Base-by-base conservation (phyloP, 177 flowering plant species). In the Vitis hybrid region DNA sequence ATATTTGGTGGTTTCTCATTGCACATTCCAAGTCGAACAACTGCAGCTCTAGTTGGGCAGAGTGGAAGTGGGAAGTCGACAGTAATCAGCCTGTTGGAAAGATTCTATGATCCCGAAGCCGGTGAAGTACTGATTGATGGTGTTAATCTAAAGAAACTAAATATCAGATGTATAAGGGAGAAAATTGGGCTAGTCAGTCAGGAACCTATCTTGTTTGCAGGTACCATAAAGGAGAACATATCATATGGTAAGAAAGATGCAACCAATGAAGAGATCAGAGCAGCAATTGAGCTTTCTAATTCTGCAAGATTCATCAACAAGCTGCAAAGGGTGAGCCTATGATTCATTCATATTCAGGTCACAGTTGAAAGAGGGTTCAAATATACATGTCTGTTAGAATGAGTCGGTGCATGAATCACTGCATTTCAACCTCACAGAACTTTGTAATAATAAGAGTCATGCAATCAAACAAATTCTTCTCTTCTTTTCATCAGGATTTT, bases 121-220 rank as follows among this genome's bases (percentile, higher is more conserved):
- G 45, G 9, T 1, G 45, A 40, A 40, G 45, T 40, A 40, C 45
- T 40, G 7, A 40, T 40, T 1, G 45, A 40, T 69, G 81, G 79
- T 11, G 65, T 79, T 13, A 65, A 79, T 70, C 66, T 83, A 58
- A 83, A 79, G 75, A 66, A 70, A 34, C 32, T 79, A 51, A 65
- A 71, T 55, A 78, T 83, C 19, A 56, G 56, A 59, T 83, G 81
- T 81, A 71, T 83, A 7, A 83, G 86, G 56, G 73, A 67, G 60
- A 70, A 81, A 55, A 77, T 83, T 55, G 86, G 86, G 5, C 71
- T 83, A 2, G 84, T 83, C 1, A 78, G 84, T 59, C 86, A 83
- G 45, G 86, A 83, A 68, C 86, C 86, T 1, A 49, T 79, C n/a
- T 34, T 83, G 63, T 83, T 83, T 72, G 60, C 80, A 19, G 75